These are phyloP conservation scores for Hsuehochloa calcarea DNA, from an alignment of 176 grass and related monocot genomes.

Conservation along the genomic window DNA sequence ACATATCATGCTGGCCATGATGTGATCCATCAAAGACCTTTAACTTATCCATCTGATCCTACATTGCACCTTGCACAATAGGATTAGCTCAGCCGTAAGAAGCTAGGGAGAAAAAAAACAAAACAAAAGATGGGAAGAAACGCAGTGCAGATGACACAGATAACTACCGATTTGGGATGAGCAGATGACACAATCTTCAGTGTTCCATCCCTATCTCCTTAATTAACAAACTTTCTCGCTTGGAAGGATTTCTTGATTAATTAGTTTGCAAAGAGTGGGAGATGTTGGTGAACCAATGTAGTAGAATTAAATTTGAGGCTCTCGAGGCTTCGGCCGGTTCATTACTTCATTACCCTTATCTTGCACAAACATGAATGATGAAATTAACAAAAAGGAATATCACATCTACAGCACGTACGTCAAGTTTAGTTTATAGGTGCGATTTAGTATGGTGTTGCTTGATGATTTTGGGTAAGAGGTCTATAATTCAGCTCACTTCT, in stretches of 20 bases:
- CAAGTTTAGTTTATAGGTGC: not conserved
- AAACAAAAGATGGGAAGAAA: not conserved
- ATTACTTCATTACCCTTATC: not conserved
- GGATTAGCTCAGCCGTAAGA: conserved; percentile 9
- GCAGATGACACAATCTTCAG: not conserved
- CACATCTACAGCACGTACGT: not conserved
- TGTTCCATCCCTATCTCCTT: conserved; percentile 33
- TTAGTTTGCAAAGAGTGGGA: not conserved
- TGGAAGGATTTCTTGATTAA: not conserved
- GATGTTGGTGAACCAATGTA: conserved; percentile 34
- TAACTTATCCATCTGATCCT: conserved; percentile 13
- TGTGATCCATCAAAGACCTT: not conserved
- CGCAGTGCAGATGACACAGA: not conserved
- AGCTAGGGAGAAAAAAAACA: not conserved
- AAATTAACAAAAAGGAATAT: not conserved
- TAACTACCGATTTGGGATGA: not conserved
- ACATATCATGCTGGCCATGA: not conserved
- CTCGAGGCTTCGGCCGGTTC: conserved; percentile 24
- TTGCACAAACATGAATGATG: not conserved
- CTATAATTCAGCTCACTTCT: not conserved
- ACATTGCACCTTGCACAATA: not conserved
- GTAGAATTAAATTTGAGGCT: not conserved
- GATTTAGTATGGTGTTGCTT: not conserved
- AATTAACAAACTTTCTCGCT: not conserved
- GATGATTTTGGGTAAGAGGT: not conserved